A percentile compares a stretch with the other conserved stretches of the same genome.
These are phyloP conservation scores for Bifiguratus adelaidae DNA, from an alignment of 192 early-diverging fungal genomes.

Conservation along the genomic window DNA sequence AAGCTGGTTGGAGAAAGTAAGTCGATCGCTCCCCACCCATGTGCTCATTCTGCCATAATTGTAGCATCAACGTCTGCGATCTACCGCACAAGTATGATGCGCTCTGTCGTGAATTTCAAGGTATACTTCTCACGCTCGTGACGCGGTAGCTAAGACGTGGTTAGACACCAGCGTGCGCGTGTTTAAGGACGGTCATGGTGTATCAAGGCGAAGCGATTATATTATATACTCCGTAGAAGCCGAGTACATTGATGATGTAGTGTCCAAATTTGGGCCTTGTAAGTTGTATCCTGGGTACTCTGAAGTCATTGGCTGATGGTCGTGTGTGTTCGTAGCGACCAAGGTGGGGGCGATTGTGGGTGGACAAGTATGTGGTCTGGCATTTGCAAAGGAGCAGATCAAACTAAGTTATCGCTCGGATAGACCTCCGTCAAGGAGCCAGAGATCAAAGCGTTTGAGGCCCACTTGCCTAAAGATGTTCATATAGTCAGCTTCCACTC, in stretches of 20 bases:
- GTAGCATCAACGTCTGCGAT: conserved; percentile 84
- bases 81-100: conserved; percentile 60
- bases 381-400: not conserved
- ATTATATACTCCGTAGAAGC: conserved; percentile 96
- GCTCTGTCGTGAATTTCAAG: conserved; percentile 48
- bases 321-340: conserved; percentile 41
- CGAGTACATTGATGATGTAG: conserved; percentile 71
- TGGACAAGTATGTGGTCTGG: conserved; percentile 50
- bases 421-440: conserved; percentile 93
- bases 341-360: conserved; percentile 81
- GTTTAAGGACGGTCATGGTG: conserved; percentile 70
- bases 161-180: conserved; percentile 44
- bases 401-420: not conserved
- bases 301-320: not conserved
- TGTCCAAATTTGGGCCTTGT: conserved; percentile 75
- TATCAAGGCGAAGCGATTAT: conserved; percentile 76
- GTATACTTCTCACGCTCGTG: no score
- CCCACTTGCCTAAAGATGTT: conserved; percentile 79
- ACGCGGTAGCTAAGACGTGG: no score
- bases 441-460: conserved; percentile 85
- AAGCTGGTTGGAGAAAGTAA: conserved; percentile 71
- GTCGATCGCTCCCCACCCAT: not conserved
- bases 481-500: conserved; percentile 93
- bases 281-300: conserved; percentile 7
- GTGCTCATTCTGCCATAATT: not conserved